A percentile compares a stretch with the other conserved stretches of the same genome.
Evolutionary conservation across 225 moss, liverwort and hornwort genomes (phyloP).

Genomic region (Marchantia paleacea): DNA sequence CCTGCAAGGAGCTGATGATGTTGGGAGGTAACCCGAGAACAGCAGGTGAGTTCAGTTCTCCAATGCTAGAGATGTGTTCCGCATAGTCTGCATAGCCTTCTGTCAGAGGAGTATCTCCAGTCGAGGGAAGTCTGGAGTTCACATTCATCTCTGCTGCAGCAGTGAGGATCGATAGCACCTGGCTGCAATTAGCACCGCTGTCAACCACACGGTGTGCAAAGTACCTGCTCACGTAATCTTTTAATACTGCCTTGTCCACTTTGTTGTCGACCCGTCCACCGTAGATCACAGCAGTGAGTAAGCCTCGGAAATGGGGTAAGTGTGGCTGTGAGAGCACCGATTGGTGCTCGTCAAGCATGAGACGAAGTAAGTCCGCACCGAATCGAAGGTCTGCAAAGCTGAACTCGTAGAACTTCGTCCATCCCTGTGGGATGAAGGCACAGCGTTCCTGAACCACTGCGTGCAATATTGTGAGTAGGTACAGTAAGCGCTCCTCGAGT

Average conservation of each 20-base stretch:
- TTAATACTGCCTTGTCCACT: conserved; percentile 26
- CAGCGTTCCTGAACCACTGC: conserved; percentile 32
- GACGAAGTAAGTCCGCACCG: conserved; percentile 30
- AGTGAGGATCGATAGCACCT: conserved; percentile 6
- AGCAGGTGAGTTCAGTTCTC: conserved; percentile 22
- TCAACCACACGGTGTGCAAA: conserved; percentile 16
- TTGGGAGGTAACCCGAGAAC: conserved; percentile 35
- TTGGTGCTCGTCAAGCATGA: conserved; percentile 10
- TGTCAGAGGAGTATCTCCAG: neutral
- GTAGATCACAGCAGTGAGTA: conserved; percentile 30
- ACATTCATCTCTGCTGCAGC: neutral
- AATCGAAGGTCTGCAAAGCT: conserved; percentile 37
- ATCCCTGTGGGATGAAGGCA: conserved; percentile 34
- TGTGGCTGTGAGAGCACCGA: conserved; percentile 11
- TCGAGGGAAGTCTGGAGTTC: neutral
- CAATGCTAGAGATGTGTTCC: conserved; percentile 16
- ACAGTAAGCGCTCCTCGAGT: neutral
- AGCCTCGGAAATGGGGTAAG: conserved; percentile 17
- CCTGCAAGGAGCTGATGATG: conserved; percentile 26
- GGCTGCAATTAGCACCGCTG: conserved; percentile 1
- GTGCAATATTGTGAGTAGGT: conserved; percentile 27
- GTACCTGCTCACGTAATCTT: conserved; percentile 34
- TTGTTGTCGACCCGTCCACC: conserved; percentile 37
- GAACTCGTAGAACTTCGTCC: conserved; percentile 36
- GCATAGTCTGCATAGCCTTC: conserved; percentile 29